Evolutionary conservation across 2,329 filamentous ascomycete species (phyloP).

Genomic region (Paraconiothyrium sp.): DNA sequence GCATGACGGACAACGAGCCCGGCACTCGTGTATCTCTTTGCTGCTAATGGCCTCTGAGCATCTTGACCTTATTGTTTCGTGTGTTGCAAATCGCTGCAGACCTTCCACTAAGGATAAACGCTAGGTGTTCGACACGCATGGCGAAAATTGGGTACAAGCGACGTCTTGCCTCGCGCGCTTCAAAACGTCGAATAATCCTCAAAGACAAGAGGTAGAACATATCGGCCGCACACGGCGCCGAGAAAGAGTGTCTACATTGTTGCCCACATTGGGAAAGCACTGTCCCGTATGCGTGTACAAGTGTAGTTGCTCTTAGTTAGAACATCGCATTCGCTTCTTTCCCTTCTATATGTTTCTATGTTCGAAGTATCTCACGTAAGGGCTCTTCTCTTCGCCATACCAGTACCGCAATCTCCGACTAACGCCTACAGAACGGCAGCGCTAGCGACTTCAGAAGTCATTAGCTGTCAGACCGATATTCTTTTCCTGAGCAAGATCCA

Average conservation of each 20-base stretch:
- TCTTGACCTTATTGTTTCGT: too few relatives aligned
- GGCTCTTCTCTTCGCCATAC: too few relatives aligned
- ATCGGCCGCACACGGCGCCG: not conserved
- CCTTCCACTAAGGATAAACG: too few relatives aligned
- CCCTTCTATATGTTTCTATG: too few relatives aligned
- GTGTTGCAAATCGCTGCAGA: too few relatives aligned
- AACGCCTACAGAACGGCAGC: not conserved
- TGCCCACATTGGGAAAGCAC: not conserved
- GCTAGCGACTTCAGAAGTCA: not conserved
- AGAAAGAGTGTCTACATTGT: not conserved
- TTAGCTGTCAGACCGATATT: slow-evolving; percentile 16
- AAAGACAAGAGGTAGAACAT: slow-evolving; percentile 4
- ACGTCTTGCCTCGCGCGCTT: slow-evolving; percentile 13
- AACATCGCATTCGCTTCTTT: too few relatives aligned
- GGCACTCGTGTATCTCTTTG: too few relatives aligned
- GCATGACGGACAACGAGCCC: too few relatives aligned
- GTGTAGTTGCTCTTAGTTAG: not conserved
- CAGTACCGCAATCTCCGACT: too few relatives aligned
- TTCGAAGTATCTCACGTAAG: too few relatives aligned
- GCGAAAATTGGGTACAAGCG: slow-evolving; percentile 19
- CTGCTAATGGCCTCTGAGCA: too few relatives aligned
- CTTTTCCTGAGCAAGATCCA: slow-evolving; percentile 28
- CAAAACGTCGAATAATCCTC: slow-evolving; percentile 18
- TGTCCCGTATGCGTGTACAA: not conserved
- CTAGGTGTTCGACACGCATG: slow-evolving; percentile 5